These are phyloP conservation scores for Phytophthora meadii DNA, from an alignment of 352 stramenopile species.

Conservation along the genomic window DNA sequence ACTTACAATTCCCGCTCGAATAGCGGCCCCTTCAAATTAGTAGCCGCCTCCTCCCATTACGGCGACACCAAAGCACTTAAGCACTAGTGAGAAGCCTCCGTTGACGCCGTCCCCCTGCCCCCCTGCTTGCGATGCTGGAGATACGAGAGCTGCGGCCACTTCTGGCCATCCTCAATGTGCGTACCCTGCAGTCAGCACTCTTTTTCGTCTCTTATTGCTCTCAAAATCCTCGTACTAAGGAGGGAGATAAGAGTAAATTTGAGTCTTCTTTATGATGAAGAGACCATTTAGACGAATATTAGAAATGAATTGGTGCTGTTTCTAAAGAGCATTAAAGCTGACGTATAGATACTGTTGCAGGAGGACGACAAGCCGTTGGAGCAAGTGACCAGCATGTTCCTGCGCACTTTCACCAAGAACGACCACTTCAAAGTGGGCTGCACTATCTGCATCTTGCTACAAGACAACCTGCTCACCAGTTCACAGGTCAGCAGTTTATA, in stretches of 20 bases:
- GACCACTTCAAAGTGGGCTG: constrained; percentile 92
- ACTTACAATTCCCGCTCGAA: too few species aligned
- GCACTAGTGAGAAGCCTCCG: constrained; percentile 20
- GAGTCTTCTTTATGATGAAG: neutral
- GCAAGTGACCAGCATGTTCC: constrained; percentile 70
- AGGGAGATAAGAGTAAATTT: neutral
- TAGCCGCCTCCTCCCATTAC: constrained; percentile 25
- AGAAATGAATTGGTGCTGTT: constrained; percentile 15
- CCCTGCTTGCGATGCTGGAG: constrained; percentile 65
- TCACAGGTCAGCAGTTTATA: constrained; percentile 60
- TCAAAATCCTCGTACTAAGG: neutral
- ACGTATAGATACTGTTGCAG: constrained; percentile 36
- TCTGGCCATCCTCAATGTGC: constrained; percentile 85
- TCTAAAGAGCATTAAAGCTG: constrained; percentile 10
- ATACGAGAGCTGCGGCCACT: constrained; percentile 83
- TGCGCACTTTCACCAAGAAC: constrained; percentile 87
- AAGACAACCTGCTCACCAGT: constrained; percentile 92
- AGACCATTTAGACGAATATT: constrained; percentile 17
- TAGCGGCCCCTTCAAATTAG: too few species aligned
- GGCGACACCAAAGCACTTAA: constrained; percentile 3
- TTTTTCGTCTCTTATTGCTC: neutral
- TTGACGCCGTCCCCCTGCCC: constrained; percentile 11
- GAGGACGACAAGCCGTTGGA: constrained; percentile 88
- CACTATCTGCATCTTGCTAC: constrained; percentile 89
- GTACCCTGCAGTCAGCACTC: constrained; percentile 11